Evolutionary conservation across 2,329 filamentous ascomycete species (phyloP), one percentile per base, ranked within the genome.

Genomic region (Kalmusia sp.): DNA sequence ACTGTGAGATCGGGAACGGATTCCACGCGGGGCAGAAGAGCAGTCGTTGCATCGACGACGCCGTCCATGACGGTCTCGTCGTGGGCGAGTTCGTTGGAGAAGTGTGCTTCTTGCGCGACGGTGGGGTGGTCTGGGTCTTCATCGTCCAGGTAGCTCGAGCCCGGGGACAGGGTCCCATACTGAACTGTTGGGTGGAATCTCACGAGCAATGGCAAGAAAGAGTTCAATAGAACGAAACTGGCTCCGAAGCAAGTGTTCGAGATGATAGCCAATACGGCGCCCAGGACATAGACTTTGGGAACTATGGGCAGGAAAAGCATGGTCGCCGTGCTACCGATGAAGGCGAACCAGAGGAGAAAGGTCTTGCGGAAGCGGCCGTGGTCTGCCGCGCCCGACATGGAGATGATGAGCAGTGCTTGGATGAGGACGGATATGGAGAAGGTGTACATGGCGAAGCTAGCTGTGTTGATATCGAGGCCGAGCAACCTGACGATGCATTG

Each of bases 401-500:
- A 96, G 59, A 99, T 92, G 37, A 99, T 96, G 25, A 98, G 79
- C 24, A 98, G 76, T 1, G 93, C 90, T 73, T 99, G 95, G 9
- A 97, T 75, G 17, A 97, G 76, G 1, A 99, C 95, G 71, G 91
- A 96, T 67, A 96, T 80, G 52, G 92, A 96, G 76, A 99, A 99
- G 2, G 92, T 97, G 77, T 98, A 98, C 92, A 98, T 96, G 71
- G 92, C 93, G 74, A 98, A 97, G 74, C 91, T 96, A 30, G 93
- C 93, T 1, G 93, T 97, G 75, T 98, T 98, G 77, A 99, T 88
- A 67, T 96, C 88, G 54, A 90, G 74, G 5, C 93, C 93, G 21
- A 96, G 78, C 4, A 98, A 80, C 59, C 88, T 85, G 54, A 98
- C 86, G 54, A 98, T 80, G 70, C 95, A 99, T 71, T 96, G 91